These are phyloP conservation scores for Neckera pumila DNA, from an alignment of 225 moss, liverwort and hornwort species.

Conservation along the genomic window DNA sequence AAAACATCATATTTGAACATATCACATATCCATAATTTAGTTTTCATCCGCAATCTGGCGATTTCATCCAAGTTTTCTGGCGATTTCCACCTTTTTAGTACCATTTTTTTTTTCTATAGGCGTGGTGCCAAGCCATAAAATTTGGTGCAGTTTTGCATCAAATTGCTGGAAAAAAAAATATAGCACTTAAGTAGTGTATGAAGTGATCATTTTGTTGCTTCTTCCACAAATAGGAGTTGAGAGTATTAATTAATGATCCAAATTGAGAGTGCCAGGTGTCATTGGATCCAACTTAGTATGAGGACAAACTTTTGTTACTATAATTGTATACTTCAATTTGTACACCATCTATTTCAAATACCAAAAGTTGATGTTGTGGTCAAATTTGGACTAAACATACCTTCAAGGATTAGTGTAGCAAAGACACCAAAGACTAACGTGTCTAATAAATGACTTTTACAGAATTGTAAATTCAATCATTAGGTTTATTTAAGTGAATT, in stretches of 20 bases:
- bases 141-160: too few species aligned
- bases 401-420: fast-evolving
- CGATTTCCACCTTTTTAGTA: too few species aligned
- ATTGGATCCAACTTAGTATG: not conserved
- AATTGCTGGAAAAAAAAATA: too few species aligned
- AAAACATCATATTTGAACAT: too few species aligned
- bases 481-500: not conserved
- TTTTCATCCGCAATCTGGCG: too few species aligned
- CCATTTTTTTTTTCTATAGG: too few species aligned
- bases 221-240: too few species aligned
- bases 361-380: fast-evolving
- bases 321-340: not conserved
- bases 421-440: not conserved
- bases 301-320: not conserved
- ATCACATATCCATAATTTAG: too few species aligned
- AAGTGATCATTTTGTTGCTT: not conserved
- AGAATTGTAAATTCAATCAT: fast-evolving
- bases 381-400: fast-evolving
- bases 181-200: not conserved
- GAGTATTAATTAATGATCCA: not conserved
- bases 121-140: too few species aligned
- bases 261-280: not conserved
- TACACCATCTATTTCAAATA: not conserved
- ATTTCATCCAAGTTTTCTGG: too few species aligned
- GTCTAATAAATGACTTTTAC: too few species aligned